Evolutionary conservation across 78 protist species (phyloP).

Genomic region (Dictyostelium firmibasis): DNA sequence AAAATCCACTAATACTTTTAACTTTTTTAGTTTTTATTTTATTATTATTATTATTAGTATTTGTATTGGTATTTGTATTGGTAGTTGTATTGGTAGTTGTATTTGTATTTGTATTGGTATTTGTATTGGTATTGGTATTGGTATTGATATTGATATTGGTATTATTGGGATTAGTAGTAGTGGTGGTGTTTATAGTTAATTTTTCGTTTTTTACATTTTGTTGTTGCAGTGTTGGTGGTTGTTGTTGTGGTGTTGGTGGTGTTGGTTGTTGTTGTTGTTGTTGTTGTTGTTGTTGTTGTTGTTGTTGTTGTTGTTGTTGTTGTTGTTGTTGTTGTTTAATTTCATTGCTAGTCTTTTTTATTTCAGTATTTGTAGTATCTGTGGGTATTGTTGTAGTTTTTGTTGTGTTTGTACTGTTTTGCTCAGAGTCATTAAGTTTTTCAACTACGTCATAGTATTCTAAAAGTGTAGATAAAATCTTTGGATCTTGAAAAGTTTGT

Average conservation of each 20-base stretch:
- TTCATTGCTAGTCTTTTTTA: background rate
- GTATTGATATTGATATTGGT: too few species aligned
- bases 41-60: background rate
- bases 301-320: background rate
- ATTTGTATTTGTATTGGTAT: background rate
- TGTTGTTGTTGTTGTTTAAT: background rate
- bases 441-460: constrained; percentile 27
- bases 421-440: background rate
- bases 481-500: constrained; percentile 42
- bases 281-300: background rate
- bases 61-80: background rate
- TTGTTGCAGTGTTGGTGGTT: background rate
- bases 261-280: background rate
- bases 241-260: background rate
- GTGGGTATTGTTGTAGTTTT: background rate
- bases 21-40: constrained; percentile 5
- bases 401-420: background rate
- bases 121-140: background rate
- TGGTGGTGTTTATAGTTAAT: too few species aligned
- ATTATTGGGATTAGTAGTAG: too few species aligned
- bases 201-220: too few species aligned
- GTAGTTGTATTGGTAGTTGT: background rate
- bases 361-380: background rate
- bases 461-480: background rate
- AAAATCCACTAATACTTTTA: background rate